Conservation (phyloP, 805 yeast genomes). For the Torulaspora franciscae region DNA sequence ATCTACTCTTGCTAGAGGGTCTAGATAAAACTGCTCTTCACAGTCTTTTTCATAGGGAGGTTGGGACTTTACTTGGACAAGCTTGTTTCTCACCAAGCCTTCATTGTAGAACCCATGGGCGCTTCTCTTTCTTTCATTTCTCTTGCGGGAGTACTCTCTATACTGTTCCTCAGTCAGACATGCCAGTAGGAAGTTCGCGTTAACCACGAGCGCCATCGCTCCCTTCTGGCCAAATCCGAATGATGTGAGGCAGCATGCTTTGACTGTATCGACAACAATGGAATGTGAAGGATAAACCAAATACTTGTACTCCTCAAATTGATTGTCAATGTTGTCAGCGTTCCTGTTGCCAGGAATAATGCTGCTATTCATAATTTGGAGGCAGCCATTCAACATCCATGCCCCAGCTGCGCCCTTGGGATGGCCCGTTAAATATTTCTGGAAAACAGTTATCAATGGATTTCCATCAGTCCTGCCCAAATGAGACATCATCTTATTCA, state of each 20-base stretch:
- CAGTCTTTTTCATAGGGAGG: conserved; percentile 79
- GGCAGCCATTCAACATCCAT: conserved; percentile 96
- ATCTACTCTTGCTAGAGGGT: conserved; percentile 76
- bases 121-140: conserved; percentile 67
- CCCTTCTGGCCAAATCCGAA: conserved; percentile 98
- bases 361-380: conserved; percentile 82
- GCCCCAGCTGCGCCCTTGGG: conserved; percentile 99
- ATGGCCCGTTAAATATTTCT: conserved; percentile 93
- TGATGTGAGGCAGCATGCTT: conserved; percentile 88
- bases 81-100: conserved; percentile 74
- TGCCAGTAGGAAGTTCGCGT: conserved; percentile 83
- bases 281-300: conserved; percentile 85
- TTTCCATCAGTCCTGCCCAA: conserved; percentile 90
- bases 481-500: conserved; percentile 81
- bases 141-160: conserved; percentile 60
- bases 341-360: conserved; percentile 93
- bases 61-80: conserved; percentile 80
- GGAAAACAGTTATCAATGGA: conserved; percentile 90
- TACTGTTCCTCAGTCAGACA: conserved; percentile 63
- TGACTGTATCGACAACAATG: conserved; percentile 83
- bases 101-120: conserved; percentile 88
- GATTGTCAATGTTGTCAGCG: conserved; percentile 84
- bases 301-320: conserved; percentile 67
- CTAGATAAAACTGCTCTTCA: conserved; percentile 81
- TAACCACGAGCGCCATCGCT: conserved; percentile 80